Conservation (phyloP, 2,329 filamentous ascomycete genomes). For the Diaporthe sp. region DNA sequence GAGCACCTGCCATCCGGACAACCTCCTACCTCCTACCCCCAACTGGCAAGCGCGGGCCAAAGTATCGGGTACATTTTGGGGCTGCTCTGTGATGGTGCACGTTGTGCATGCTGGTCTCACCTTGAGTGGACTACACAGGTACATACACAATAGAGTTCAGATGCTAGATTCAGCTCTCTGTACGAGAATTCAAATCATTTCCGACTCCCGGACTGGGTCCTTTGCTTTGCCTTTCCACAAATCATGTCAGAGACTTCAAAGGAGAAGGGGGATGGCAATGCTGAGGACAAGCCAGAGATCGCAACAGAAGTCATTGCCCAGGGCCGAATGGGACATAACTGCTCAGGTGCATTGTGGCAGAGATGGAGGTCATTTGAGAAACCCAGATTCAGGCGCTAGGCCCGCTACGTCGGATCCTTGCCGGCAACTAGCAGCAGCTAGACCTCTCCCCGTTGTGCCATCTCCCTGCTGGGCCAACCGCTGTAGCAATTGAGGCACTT, state of each 20-base stretch:
- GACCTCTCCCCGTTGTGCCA: neutral
- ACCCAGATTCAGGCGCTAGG: neutral
- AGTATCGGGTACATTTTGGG: slow-evolving; percentile 5
- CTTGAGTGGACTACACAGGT: neutral
- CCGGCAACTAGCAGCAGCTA: slow-evolving; percentile 23
- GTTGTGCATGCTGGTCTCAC: slow-evolving; percentile 8
- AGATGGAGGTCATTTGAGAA: slow-evolving; percentile 20
- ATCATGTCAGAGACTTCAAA: neutral
- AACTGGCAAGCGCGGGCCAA: neutral
- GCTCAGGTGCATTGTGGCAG: neutral
- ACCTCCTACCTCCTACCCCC: slow-evolving; percentile 15
- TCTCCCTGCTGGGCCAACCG: slow-evolving; percentile 31
- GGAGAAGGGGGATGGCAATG: neutral
- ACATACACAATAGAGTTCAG: neutral
- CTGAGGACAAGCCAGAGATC: too few relatives aligned
- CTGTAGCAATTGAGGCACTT: neutral
- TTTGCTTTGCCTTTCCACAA: neutral
- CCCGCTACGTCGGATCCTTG: slow-evolving; percentile 20
- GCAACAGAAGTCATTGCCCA: neutral
- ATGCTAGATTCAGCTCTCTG: neutral
- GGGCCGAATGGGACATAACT: neutral
- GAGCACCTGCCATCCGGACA: slow-evolving; percentile 21
- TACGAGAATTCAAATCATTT: neutral
- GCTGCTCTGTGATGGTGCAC: slow-evolving; percentile 4
- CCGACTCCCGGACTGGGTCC: neutral